Percentiles rank a stretch among this genome's conserved stretches.
Conservation (phyloP, 1,284 basidiomycete species). For the Rhodotorula sp. region DNA sequence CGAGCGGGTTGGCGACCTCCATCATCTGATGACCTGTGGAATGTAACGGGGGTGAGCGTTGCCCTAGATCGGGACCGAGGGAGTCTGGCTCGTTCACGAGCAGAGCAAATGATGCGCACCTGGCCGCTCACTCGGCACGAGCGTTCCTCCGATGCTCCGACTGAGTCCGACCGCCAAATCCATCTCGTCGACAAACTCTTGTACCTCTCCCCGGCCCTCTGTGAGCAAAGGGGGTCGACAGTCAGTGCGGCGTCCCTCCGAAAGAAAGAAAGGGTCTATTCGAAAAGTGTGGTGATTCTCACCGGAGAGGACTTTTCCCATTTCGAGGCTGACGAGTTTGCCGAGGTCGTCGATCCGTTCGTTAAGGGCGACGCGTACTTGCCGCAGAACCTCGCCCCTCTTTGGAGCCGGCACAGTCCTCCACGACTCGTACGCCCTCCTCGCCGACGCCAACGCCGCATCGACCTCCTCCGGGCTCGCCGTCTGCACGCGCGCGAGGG, state of each 20-base stretch:
- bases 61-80: too few species aligned
- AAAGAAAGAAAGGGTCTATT: not conserved
- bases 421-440: conserved; percentile 69
- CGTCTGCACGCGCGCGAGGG: conserved; percentile 48
- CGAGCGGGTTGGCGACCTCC: conserved; percentile 84
- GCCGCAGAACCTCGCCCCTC: conserved; percentile 80
- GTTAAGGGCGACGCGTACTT: conserved; percentile 63
- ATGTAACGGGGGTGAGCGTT: not conserved
- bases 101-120: too few species aligned
- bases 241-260: not conserved
- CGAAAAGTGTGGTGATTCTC: not conserved
- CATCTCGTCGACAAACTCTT: conserved; percentile 83
- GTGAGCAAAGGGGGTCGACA: rapidly evolving
- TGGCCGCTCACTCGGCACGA: conserved; percentile 68
- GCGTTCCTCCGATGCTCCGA: conserved; percentile 65
- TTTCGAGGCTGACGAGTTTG: conserved; percentile 65
- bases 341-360: conserved; percentile 57
- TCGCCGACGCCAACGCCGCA: conserved; percentile 61
- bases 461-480: conserved; percentile 69
- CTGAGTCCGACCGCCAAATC: conserved; percentile 80
- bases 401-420: conserved; percentile 78
- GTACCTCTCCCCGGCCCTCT: conserved; percentile 32
- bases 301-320: conserved; percentile 80
- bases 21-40: conserved; percentile 66
- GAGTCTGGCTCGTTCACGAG: too few species aligned